Evolutionary conservation across 495 filamentous ascomycete species (phyloP).

Genomic region (Talaromyces liani): DNA sequence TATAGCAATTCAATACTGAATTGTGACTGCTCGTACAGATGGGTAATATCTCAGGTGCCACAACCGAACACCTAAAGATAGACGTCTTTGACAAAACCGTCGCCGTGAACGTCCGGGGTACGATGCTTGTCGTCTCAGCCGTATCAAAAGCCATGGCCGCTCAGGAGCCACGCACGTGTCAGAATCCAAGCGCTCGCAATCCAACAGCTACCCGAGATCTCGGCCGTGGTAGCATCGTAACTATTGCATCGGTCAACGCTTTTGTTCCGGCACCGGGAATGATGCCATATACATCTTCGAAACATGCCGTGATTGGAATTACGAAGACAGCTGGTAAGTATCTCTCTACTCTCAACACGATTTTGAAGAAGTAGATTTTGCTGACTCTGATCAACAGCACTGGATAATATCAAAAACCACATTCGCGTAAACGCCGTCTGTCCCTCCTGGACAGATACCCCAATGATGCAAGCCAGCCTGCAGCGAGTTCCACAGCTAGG

Average conservation of each 20-base stretch:
- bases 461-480: slow-evolving; percentile 26
- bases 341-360: background rate
- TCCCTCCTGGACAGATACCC: slow-evolving; percentile 34
- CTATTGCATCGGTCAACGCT: slow-evolving; percentile 32
- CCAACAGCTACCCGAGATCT: slow-evolving; percentile 10
- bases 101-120: slow-evolving; percentile 17
- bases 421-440: slow-evolving; percentile 39
- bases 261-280: slow-evolving; percentile 20
- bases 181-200: background rate
- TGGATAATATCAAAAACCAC: slow-evolving; percentile 19
- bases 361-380: too few relatives aligned
- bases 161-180: slow-evolving; percentile 9
- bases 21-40: background rate
- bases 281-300: slow-evolving; percentile 29
- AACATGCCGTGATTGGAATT: slow-evolving; percentile 38
- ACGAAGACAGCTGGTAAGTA: slow-evolving; percentile 26
- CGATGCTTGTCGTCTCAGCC: slow-evolving; percentile 9
- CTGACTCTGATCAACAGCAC: slow-evolving; percentile 16
- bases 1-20: too few relatives aligned
- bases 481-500: slow-evolving; percentile 17
- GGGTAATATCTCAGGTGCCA: background rate
- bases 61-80: background rate
- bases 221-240: slow-evolving; percentile 31
- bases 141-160: slow-evolving; percentile 11
- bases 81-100: slow-evolving; percentile 7